These are phyloP conservation scores for Umbelopsis vinacea DNA, from an alignment of 192 early-diverging fungal genomes.

Conservation along the genomic window DNA sequence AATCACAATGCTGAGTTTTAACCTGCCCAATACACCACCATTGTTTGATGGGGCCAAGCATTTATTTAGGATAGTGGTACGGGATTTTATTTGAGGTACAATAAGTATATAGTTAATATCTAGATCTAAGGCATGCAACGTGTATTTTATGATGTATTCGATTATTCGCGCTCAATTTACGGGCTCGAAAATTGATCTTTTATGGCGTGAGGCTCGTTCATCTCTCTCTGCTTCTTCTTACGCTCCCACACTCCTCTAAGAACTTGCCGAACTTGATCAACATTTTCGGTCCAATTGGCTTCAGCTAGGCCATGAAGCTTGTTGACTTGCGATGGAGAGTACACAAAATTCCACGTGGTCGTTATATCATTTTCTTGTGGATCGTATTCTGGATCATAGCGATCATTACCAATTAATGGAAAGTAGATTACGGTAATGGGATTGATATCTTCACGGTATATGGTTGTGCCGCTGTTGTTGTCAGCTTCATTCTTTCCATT, in stretches of 20 bases:
- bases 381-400: slow-evolving; percentile 57
- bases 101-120: background rate
- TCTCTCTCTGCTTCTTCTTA: slow-evolving; percentile 39
- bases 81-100: no score
- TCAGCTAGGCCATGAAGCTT: slow-evolving; percentile 61
- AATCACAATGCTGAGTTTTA: background rate
- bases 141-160: background rate
- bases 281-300: slow-evolving; percentile 57
- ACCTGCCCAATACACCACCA: no score
- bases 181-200: background rate
- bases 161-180: background rate
- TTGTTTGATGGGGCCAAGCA: no score
- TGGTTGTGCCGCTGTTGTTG: background rate
- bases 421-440: slow-evolving; percentile 63
- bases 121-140: background rate
- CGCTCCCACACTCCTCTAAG: slow-evolving; percentile 49
- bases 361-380: slow-evolving; percentile 68
- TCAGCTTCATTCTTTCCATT: slow-evolving; percentile 29
- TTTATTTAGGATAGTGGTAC: no score
- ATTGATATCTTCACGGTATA: slow-evolving; percentile 27
- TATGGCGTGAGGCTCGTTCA: background rate
- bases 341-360: slow-evolving; percentile 71
- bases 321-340: slow-evolving; percentile 67
- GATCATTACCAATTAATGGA: slow-evolving; percentile 65
- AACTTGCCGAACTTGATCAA: slow-evolving; percentile 52